Percentiles rank a stretch among this genome's conserved stretches.
phyloP scores from a whole-genome alignment of 2,329 filamentous ascomycete genomes.

The Aspergillus piperis region DNA sequence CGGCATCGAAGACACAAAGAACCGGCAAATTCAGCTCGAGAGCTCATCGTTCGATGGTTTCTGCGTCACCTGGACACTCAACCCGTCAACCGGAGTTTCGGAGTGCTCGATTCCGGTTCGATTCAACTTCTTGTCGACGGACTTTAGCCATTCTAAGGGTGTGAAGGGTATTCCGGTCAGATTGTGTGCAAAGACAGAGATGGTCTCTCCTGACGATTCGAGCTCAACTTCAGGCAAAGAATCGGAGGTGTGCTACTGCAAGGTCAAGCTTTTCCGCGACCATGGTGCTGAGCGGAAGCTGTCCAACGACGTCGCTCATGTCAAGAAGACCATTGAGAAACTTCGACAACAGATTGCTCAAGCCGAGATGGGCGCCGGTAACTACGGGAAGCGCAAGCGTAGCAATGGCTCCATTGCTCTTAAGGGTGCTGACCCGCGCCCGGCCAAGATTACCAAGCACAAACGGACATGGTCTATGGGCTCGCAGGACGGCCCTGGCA shows the following conservation, averaged over 20 bases:
- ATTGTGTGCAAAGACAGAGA: slow-evolving; percentile 85
- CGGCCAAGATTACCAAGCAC: slow-evolving; percentile 85
- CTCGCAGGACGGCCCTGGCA: slow-evolving; percentile 57
- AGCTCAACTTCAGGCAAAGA: slow-evolving; percentile 33
- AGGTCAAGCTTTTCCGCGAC: slow-evolving; percentile 94
- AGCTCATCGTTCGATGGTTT: slow-evolving; percentile 90
- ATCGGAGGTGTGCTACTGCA: slow-evolving; percentile 89
- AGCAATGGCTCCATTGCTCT: slow-evolving; percentile 54
- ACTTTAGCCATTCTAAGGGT: slow-evolving; percentile 98
- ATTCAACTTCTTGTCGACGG: slow-evolving; percentile 97
- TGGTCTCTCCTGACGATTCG: slow-evolving; percentile 58
- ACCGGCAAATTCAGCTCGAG: slow-evolving; percentile 67
- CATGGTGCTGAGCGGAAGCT: slow-evolving; percentile 94
- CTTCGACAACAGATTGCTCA: slow-evolving; percentile 90
- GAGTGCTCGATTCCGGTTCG: slow-evolving; percentile 88
- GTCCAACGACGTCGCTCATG: slow-evolving; percentile 89
- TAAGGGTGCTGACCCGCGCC: slow-evolving; percentile 55
- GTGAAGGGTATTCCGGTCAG: slow-evolving; percentile 96
- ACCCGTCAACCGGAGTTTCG: slow-evolving; percentile 60
- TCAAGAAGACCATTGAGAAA: slow-evolving; percentile 96
- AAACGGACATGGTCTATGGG: slow-evolving; percentile 96
- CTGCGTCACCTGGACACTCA: slow-evolving; percentile 83
- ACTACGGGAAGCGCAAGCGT: slow-evolving; percentile 63
- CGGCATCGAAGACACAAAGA: slow-evolving; percentile 59
- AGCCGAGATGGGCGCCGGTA: slow-evolving; percentile 61